These are phyloP conservation scores for Eimeria mitis DNA, from an alignment of 169 alveolate genomes.

Conservation along the genomic window DNA sequence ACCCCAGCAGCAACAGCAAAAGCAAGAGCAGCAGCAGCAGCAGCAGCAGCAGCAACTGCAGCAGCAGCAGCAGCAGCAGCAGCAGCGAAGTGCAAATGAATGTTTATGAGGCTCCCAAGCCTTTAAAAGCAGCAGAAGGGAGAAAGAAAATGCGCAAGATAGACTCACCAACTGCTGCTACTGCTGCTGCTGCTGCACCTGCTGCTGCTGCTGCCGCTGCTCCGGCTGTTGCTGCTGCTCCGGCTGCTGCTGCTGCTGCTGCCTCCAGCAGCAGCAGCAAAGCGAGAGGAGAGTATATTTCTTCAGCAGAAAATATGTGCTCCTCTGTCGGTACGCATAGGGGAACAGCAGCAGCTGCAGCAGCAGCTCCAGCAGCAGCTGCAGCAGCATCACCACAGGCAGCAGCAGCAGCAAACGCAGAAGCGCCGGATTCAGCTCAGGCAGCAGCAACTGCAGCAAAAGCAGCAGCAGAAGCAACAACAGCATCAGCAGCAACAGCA, in stretches of 20 bases:
- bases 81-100: neutral
- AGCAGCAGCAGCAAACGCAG: neutral
- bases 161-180: neutral
- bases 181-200: neutral
- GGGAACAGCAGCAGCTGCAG: neutral
- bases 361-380: constrained; percentile 14
- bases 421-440: neutral
- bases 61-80: neutral
- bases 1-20: too few relatives aligned
- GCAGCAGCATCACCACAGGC: neutral
- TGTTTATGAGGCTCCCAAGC: neutral
- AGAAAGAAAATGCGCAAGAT: neutral
- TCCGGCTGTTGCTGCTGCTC: neutral
- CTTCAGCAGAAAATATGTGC: neutral
- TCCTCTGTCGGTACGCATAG: neutral
- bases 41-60: constrained; percentile 16
- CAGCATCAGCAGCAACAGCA: constrained; percentile 33
- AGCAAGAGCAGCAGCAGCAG: constrained; percentile 42
- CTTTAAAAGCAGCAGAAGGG: neutral
- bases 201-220: neutral
- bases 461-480: neutral
- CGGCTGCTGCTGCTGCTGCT: constrained; percentile 2
- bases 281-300: neutral
- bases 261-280: neutral
- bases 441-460: neutral